Evolutionary conservation across 306 rosid species (phyloP).

Genomic region (Carpinus viminea): DNA sequence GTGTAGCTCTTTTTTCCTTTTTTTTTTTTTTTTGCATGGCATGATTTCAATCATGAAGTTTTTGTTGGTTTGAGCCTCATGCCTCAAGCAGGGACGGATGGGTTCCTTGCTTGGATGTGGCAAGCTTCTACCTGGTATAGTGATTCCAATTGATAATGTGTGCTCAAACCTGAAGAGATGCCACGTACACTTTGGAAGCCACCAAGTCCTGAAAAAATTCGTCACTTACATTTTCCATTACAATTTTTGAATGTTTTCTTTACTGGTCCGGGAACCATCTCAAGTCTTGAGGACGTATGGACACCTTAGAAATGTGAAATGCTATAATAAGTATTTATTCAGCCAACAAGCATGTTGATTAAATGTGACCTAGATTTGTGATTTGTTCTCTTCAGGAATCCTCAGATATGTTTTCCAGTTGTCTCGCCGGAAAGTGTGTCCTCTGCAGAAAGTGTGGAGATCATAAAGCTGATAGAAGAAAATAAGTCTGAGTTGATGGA

Average conservation of each 20-base stretch:
- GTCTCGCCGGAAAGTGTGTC: background rate
- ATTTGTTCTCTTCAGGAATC: slow-evolving; percentile 39
- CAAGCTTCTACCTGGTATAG: background rate
- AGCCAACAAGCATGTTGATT: background rate
- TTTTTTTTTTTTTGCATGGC: background rate
- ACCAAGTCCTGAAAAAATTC: background rate
- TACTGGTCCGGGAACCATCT: too few relatives aligned
- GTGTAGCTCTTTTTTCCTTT: background rate
- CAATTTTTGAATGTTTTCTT: background rate
- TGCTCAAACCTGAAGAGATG: background rate
- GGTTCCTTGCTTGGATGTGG: background rate
- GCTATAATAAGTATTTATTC: background rate
- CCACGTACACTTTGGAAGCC: background rate
- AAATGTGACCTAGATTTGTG: background rate
- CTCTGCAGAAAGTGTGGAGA: slow-evolving; percentile 8
- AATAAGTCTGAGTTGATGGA: background rate
- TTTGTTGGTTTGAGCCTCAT: background rate
- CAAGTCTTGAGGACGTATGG: background rate
- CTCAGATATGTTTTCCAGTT: slow-evolving; percentile 44
- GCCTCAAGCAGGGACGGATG: background rate
- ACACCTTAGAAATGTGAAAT: background rate
- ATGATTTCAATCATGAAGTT: background rate
- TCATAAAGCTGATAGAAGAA: slow-evolving; percentile 15
- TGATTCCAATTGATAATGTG: background rate
- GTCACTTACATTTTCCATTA: background rate